Base-by-base conservation (phyloP, 2,329 filamentous ascomycete genomes). In the Claviceps sorghi region DNA sequence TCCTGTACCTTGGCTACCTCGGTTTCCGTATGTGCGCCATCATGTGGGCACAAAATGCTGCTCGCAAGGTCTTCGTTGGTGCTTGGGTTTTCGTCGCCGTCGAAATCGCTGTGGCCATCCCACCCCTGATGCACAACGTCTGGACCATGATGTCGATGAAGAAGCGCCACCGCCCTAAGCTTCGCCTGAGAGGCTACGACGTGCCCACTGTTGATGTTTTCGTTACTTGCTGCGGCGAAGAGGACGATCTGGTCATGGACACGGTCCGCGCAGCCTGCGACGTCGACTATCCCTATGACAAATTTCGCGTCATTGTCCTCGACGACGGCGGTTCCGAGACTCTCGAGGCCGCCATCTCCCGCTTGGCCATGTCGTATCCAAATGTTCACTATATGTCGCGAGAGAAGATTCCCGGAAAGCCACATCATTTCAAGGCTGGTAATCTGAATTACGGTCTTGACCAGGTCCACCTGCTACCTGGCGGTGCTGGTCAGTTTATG, bases 381-480 rank as follows among this genome's bases (percentile, higher is more conserved):
- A 78, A 80, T 53, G 61, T 79, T 8, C 71, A 68, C 56, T 80
- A 80, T 62, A 70, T 75, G 60, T 70, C 76, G 2, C 73, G 76
- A 17, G 65, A 69, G 38, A 75, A 76, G 64, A 65, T 67, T 45
- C 70, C 71, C 4, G 72, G 72, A 8, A 65, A 71, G 36, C 72
- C 73, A 1, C 71, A 78, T 58, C 75, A 79, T 60, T 82, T 79
- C 69, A 83, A 83, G 67, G 78, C 80, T 1, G 79, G 80, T 49
- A 83, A 83, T 60, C 67, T 83, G 50, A 83, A 82, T 64, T 76
- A 78, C 52, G 80, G 77, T 36, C 64, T 79, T 21, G 73, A 78
- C 17, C 69, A 72, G 52, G 69, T 73, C 4, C 67, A 69, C 17
- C 60, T 65, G n/a, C 64, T 81, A 34, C 74, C 76, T 1, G 77